Evolutionary conservation across 1,284 basidiomycete species (phyloP).

Genomic region (Coniophora puteana): DNA sequence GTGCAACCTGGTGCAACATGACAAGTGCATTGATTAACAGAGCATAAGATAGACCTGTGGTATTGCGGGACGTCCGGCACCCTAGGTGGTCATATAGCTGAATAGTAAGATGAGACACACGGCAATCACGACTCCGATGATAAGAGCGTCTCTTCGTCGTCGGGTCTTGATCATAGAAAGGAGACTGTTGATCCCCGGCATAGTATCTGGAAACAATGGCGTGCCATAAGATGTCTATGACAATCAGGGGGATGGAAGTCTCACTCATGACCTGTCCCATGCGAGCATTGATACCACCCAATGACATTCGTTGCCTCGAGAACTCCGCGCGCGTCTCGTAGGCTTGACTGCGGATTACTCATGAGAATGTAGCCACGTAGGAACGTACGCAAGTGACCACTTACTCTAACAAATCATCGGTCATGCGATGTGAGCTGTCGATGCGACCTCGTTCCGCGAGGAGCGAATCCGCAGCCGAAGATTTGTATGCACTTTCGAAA

Average conservation of each 20-base stretch:
- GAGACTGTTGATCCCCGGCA: conserved; percentile 92
- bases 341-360: conserved; percentile 81
- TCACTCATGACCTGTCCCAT: conserved; percentile 82
- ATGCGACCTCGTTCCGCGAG: conserved; percentile 86
- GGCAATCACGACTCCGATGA: conserved; percentile 85
- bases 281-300: conserved; percentile 77
- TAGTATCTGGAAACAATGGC: conserved; percentile 51
- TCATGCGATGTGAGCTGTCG: conserved; percentile 92
- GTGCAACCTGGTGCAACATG: too few relatives aligned
- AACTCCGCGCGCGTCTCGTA: conserved; percentile 98
- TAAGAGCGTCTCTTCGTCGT: conserved; percentile 85
- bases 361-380: conserved; percentile 9
- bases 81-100: conserved; percentile 66
- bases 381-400: conserved; percentile 22
- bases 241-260: conserved; percentile 23
- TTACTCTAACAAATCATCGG: conserved; percentile 88
- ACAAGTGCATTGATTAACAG: too few relatives aligned
- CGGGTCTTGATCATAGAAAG: conserved; percentile 91
- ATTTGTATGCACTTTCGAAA: conserved; percentile 74
- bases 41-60: too few relatives aligned
- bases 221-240: conserved; percentile 2
- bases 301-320: conserved; percentile 72
- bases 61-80: too few relatives aligned
- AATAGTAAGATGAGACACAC: conserved; percentile 80
- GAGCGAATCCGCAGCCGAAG: conserved; percentile 82